Evolutionary conservation across 2,329 filamentous ascomycete species (phyloP).

Genomic region (Hypocreales sp.): DNA sequence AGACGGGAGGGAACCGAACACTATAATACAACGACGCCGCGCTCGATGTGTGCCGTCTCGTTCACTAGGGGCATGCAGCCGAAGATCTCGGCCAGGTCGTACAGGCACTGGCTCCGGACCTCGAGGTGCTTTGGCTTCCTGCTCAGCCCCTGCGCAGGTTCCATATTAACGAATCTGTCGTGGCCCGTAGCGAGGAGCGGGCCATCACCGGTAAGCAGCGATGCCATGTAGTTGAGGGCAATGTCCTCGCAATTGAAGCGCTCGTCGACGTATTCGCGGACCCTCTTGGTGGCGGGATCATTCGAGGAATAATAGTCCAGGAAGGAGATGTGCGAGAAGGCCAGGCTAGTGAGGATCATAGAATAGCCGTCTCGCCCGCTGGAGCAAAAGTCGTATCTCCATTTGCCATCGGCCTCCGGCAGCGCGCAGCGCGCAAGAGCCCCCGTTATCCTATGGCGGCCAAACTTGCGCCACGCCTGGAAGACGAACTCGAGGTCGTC

Average conservation of each 20-base stretch:
- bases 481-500: slow-evolving; percentile 23
- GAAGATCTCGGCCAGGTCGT: slow-evolving; percentile 17
- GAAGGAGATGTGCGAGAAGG: slow-evolving; percentile 21
- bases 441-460: slow-evolving; percentile 16
- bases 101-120: slow-evolving; percentile 18
- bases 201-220: slow-evolving; percentile 16
- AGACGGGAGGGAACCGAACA: too few relatives aligned
- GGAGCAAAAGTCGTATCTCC: slow-evolving; percentile 17
- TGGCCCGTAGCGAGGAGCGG: slow-evolving; percentile 19
- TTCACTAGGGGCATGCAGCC: slow-evolving; percentile 19
- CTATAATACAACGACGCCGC: slow-evolving; percentile 14
- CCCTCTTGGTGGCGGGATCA: slow-evolving; percentile 12
- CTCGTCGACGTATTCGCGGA: slow-evolving; percentile 20
- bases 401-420: slow-evolving; percentile 10
- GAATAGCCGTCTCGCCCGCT: slow-evolving; percentile 14
- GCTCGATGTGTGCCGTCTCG: slow-evolving; percentile 17
- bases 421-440: slow-evolving; percentile 20
- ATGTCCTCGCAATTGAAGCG: slow-evolving; percentile 25
- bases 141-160: slow-evolving; percentile 17
- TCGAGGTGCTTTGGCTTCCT: slow-evolving; percentile 15
- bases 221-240: slow-evolving; percentile 20
- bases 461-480: slow-evolving; percentile 23
- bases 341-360: slow-evolving; percentile 21
- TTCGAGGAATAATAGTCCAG: slow-evolving; percentile 22
- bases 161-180: slow-evolving; percentile 15